These are phyloP conservation scores for Botrytis hyacinthi DNA, from an alignment of 2,329 filamentous ascomycete genomes.

Conservation along the genomic window DNA sequence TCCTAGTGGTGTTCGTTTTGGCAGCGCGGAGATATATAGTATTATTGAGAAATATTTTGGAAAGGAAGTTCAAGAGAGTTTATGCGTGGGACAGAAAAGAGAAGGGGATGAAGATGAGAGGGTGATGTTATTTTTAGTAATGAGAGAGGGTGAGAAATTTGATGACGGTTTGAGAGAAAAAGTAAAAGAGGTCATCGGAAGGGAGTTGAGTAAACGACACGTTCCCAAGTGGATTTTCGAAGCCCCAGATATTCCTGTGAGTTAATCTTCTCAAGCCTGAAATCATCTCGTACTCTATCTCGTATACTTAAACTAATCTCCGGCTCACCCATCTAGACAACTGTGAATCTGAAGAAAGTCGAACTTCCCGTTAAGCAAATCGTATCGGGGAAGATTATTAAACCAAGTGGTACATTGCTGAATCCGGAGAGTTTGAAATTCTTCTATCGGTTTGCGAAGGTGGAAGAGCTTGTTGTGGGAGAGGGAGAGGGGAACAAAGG, in stretches of 20 bases:
- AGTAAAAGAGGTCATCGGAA: constrained; percentile 63
- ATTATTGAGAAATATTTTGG: constrained; percentile 53
- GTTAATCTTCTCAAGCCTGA: constrained; percentile 37
- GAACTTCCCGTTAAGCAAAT: constrained; percentile 84
- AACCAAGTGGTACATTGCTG: constrained; percentile 71
- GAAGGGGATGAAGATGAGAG: constrained; percentile 56
- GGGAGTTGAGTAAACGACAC: constrained; percentile 68
- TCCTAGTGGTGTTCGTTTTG: constrained; percentile 75
- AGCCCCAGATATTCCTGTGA: constrained; percentile 75
- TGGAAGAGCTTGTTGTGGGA: constrained; percentile 51
- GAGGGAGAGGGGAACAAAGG: too few relatives aligned
- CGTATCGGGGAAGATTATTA: constrained; percentile 70
- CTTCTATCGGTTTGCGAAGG: constrained; percentile 75
- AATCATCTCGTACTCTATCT: not conserved
- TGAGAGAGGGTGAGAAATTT: constrained; percentile 58
- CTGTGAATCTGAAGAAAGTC: constrained; percentile 82
- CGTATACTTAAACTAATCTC: not conserved
- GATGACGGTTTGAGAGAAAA: constrained; percentile 52
- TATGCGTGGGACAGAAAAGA: constrained; percentile 69
- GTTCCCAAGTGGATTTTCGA: constrained; percentile 78
- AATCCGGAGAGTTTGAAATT: constrained; percentile 75
- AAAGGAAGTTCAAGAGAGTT: constrained; percentile 67
- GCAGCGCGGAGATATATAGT: constrained; percentile 72
- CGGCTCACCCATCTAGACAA: constrained; percentile 54
- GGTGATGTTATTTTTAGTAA: constrained; percentile 58